These are phyloP conservation scores for Coemansia sp. DNA, from an alignment of 192 early-diverging fungal genomes.

Conservation along the genomic window DNA sequence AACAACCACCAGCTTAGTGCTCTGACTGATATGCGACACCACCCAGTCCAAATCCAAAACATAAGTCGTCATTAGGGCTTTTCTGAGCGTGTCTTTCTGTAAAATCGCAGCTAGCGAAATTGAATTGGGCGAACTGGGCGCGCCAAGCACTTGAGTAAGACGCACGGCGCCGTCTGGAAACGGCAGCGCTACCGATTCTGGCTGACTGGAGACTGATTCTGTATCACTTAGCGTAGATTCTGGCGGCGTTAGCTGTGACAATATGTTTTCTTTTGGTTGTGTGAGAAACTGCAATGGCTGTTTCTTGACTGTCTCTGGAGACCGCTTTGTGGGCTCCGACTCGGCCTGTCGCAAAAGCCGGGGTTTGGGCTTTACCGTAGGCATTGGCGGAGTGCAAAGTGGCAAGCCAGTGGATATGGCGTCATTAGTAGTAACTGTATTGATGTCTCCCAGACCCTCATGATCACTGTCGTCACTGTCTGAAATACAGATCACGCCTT, in stretches of 20 bases:
- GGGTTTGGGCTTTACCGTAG: no score
- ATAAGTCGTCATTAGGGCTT: conserved; percentile 58
- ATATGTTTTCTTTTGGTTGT: not conserved
- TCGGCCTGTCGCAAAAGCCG: no score
- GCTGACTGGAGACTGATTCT: no score
- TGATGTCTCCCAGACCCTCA: not conserved
- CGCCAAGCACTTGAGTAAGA: conserved; percentile 18
- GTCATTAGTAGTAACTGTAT: not conserved
- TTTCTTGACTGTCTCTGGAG: not conserved
- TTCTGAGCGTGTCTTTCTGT: conserved; percentile 29
- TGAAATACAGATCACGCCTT: conserved; percentile 24
- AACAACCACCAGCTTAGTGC: conserved; percentile 36
- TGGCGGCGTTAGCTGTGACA: not conserved
- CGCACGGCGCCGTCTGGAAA: conserved; percentile 23
- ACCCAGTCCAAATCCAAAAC: conserved; percentile 56
- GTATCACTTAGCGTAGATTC: no score
- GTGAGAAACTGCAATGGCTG: not conserved
- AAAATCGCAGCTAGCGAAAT: conserved; percentile 12
- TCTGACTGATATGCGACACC: conserved; percentile 27
- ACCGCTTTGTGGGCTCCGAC: no score
- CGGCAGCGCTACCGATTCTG: not conserved
- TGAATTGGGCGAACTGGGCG: conserved; percentile 1
- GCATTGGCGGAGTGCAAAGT: no score
- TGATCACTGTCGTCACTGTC: not conserved
- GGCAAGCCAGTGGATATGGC: no score